Percentiles rank a stretch among this genome's conserved stretches.
Conservation (phyloP, 306 rosid species). For the Delonix regia region DNA sequence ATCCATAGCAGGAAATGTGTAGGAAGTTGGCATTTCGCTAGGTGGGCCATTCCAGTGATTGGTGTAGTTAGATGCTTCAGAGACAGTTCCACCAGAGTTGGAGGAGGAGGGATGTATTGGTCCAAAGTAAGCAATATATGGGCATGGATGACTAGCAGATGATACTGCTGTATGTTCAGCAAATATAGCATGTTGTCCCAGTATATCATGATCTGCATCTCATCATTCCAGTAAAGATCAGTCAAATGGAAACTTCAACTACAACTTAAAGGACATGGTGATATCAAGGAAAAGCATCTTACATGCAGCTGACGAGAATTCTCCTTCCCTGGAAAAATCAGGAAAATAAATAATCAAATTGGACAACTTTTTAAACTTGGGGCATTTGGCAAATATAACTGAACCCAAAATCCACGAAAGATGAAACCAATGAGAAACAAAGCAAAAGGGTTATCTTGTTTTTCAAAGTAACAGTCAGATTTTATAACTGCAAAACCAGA, state of each 20-base stretch:
- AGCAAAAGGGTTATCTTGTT: neutral
- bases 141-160: conserved; percentile 90
- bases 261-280: conserved; percentile 7
- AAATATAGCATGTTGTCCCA: conserved; percentile 89
- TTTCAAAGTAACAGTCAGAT: neutral
- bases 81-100: conserved; percentile 72
- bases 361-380: conserved; percentile 5
- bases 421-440: neutral
- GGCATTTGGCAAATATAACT: neutral
- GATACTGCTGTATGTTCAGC: conserved; percentile 87
- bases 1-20: conserved; percentile 86
- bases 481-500: neutral
- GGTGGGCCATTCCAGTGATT: conserved; percentile 84
- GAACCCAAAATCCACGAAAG: neutral
- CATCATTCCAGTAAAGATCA: conserved; percentile 42
- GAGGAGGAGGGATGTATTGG: conserved; percentile 93
- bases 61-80: conserved; percentile 72
- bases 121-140: conserved; percentile 88
- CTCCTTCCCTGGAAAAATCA: conserved; percentile 82
- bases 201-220: conserved; percentile 85
- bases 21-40: conserved; percentile 72
- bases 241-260: conserved; percentile 28
- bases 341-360: conserved; percentile 38
- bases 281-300: conserved; percentile 46
- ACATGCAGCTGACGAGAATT: conserved; percentile 80